Evolutionary conservation across 202 grass and related monocot genomes (phyloP).

Genomic region (Digitaria exilis): DNA sequence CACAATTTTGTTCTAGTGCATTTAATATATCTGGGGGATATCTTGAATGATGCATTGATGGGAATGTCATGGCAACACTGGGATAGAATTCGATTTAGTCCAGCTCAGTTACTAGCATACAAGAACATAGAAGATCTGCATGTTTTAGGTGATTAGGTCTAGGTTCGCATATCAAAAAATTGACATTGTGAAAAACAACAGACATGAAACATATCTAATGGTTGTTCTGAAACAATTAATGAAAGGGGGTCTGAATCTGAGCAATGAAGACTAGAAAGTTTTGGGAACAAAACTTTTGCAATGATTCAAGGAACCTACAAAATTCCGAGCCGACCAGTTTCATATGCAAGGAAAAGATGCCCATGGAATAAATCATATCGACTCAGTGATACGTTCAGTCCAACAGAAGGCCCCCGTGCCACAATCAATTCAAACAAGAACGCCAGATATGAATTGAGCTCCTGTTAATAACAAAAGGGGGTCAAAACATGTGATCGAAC

Average conservation of each 20-base stretch:
- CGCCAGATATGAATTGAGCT: conserved; percentile 81
- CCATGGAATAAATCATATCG: conserved; percentile 90
- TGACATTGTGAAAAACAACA: not conserved
- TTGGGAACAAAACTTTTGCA: not conserved
- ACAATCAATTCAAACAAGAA: conserved; percentile 88
- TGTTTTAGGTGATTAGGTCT: not conserved
- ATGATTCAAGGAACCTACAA: conserved; percentile 56
- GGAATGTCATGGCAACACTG: not conserved
- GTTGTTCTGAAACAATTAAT: not conserved
- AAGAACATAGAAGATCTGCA: conserved; percentile 1
- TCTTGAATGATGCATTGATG: not conserved
- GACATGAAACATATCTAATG: not conserved
- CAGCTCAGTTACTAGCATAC: not conserved
- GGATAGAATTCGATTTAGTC: not conserved
- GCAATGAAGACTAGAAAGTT: not conserved
- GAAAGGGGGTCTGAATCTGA: not conserved
- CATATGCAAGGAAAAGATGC: conserved; percentile 82
- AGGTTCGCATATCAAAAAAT: not conserved
- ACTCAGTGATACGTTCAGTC: conserved; percentile 74
- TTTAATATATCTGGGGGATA: not conserved
- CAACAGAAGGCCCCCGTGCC: conserved; percentile 60
- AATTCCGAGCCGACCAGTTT: conserved; percentile 76
- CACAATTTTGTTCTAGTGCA: not conserved
- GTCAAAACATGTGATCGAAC: conserved; percentile 21
- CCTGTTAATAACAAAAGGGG: conserved; percentile 51